Base-by-base conservation (phyloP, 192 early-diverging fungal species). In the Geosiphon pyriformis region DNA sequence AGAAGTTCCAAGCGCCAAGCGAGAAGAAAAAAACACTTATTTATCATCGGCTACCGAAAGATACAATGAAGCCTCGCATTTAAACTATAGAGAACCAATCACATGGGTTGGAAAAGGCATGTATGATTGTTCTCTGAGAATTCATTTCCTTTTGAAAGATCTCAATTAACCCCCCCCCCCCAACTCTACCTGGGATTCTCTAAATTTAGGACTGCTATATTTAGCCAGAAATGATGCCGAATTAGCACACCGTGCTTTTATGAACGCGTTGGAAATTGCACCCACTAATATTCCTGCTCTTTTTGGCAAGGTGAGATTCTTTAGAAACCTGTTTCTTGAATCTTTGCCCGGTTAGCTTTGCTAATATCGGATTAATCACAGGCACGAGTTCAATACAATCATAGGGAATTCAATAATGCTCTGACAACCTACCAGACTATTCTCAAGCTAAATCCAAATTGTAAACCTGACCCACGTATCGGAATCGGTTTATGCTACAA, bases 401-500 rank as follows among this genome's bases (percentile, higher is more conserved):
- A 71, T 20, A 83, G 88, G 54, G 74, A 90, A 35, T 93, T 83
- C 71, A 78, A 75, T 57, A 71, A 79, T 20, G 90, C 93, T 18
- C 78, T 98, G 66, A 76, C 71, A 18, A 67, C 71, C 25, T 98
- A 95, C 71, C 93, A 95, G 72, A 82, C 79, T 50, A 83, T 91
- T 12, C 79, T 94, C 3, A 77, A 55, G 33, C 63, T 85, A 59
- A 70, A 74, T 30, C 87, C 93, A 1, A 69, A 78, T 3, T 72
- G 81, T 17, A 74, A 74, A 63, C 80, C 91, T 51, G 86, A 94
- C 72, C 79, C 85, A 37, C 85, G 95, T 27, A 75, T 94, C 25
- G 86, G 90, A 22, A 93, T 98, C 67, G 93, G 92, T 15, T 78
- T 94, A 59, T 98, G 95, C 72, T 91, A 85, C 74, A 78, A 87